These are phyloP conservation scores for Phlegmacium glaucopus DNA, from an alignment of 768 basidiomycete species.

Conservation along the genomic window DNA sequence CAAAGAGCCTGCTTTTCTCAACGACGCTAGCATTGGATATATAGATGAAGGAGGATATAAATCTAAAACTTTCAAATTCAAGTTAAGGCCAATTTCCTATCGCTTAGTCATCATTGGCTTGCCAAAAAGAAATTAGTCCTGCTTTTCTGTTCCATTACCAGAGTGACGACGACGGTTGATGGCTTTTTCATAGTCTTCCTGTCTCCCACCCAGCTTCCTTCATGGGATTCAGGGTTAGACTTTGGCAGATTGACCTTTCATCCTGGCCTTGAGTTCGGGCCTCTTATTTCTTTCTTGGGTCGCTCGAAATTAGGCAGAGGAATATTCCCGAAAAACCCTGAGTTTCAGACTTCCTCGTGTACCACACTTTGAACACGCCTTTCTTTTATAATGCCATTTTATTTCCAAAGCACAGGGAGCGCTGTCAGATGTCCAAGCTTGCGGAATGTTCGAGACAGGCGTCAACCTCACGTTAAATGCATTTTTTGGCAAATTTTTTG, in stretches of 20 bases:
- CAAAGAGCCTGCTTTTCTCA: constrained; percentile 62
- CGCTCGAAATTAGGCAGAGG: constrained; percentile 81
- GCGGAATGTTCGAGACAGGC: constrained; percentile 16
- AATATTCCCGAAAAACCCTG: constrained; percentile 41
- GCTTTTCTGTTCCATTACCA: constrained; percentile 32
- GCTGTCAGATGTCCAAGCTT: constrained; percentile 8
- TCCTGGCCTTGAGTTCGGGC: constrained; percentile 82
- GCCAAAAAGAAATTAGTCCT: constrained; percentile 10
- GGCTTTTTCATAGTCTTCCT: constrained; percentile 40
- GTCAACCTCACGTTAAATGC: constrained; percentile 16
- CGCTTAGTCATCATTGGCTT: constrained; percentile 44
- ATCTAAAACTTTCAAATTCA: constrained; percentile 19
- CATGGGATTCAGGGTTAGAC: constrained; percentile 37
- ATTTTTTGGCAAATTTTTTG: constrained; percentile 13
- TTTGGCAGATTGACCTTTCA: constrained; percentile 57
- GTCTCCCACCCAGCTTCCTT: constrained; percentile 63
- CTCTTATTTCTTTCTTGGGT: constrained; percentile 47
- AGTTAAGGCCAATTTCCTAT: too few species aligned
- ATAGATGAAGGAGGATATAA: constrained; percentile 20
- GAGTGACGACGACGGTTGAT: constrained; percentile 82
- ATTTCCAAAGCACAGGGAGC: neutral
- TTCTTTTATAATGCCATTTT: neutral
- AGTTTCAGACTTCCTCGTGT: constrained; percentile 9
- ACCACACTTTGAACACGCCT: constrained; percentile 8
- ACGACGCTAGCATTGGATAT: constrained; percentile 58